Evolutionary conservation across 768 basidiomycete species (phyloP).

Genomic region (Tricholoma sp.): DNA sequence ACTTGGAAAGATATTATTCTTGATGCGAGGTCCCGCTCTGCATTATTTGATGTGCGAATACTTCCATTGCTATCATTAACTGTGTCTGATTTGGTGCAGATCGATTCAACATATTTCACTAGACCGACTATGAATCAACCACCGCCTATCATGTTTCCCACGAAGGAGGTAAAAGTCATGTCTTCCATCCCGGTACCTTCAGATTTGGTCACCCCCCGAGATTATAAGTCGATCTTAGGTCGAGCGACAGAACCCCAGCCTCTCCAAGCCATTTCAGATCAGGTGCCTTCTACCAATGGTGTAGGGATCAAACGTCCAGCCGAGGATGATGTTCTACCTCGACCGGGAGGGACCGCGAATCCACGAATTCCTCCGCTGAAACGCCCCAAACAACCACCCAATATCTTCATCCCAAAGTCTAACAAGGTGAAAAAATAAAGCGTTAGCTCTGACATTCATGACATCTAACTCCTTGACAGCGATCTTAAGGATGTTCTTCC

Average conservation of each 20-base stretch:
- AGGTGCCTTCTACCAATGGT: background rate
- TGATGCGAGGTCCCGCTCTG: constrained; percentile 64
- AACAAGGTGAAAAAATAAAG: constrained; percentile 27
- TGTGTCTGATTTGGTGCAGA: constrained; percentile 12
- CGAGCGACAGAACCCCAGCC: background rate
- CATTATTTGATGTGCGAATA: constrained; percentile 56
- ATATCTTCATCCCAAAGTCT: constrained; percentile 56
- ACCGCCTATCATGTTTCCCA: constrained; percentile 18
- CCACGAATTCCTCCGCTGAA: constrained; percentile 20
- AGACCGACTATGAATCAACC: constrained; percentile 6
- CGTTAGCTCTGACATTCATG: background rate
- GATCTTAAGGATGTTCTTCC: background rate
- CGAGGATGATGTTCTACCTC: background rate
- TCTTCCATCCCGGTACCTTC: constrained; percentile 11
- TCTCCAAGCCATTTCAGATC: background rate
- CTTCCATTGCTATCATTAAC: background rate
- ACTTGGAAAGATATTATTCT: constrained; percentile 74
- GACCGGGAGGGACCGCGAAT: background rate
- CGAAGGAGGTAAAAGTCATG: constrained; percentile 6
- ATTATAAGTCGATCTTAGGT: constrained; percentile 8
- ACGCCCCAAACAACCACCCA: constrained; percentile 35
- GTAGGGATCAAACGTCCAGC: background rate
- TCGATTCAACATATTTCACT: constrained; percentile 23
- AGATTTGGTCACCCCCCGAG: constrained; percentile 15
- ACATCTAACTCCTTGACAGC: background rate